Evolutionary conservation across 768 basidiomycete species (phyloP).

Genomic region (Russula dissimulans): DNA sequence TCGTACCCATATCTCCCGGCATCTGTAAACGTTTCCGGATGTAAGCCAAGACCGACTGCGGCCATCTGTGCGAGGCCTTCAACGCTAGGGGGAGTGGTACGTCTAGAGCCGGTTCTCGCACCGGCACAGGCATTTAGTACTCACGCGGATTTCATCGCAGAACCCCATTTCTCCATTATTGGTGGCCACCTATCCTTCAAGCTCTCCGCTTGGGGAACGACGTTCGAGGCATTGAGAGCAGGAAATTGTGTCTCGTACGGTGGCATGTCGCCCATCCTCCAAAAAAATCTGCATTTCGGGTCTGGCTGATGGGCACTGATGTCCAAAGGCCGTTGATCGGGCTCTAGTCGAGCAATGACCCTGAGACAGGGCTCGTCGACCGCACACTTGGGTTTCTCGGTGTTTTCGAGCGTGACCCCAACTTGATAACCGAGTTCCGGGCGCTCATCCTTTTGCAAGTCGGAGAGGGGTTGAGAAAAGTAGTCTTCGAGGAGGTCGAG

Average conservation of each 20-base stretch:
- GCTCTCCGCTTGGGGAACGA: constrained; percentile 55
- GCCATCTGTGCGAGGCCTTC: constrained; percentile 83
- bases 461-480: constrained; percentile 60
- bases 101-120: background rate
- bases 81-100: constrained; percentile 41
- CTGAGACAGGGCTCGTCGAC: constrained; percentile 73
- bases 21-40: constrained; percentile 56
- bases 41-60: constrained; percentile 72
- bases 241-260: constrained; percentile 77
- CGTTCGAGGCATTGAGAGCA: constrained; percentile 68
- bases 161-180: constrained; percentile 81
- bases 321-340: constrained; percentile 77
- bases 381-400: constrained; percentile 84
- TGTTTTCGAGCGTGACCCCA: constrained; percentile 93
- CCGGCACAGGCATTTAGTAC: constrained; percentile 23
- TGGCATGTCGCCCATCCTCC: constrained; percentile 67
- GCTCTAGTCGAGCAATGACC: constrained; percentile 69
- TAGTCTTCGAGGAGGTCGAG: constrained; percentile 92
- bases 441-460: constrained; percentile 65
- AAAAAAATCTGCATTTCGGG: constrained; percentile 93
- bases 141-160: constrained; percentile 79
- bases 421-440: constrained; percentile 88
- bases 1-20: constrained; percentile 79
- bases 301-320: constrained; percentile 73
- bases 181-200: constrained; percentile 59